Base-by-base conservation (phyloP, 768 basidiomycete genomes). In the Mycena polygramma region DNA sequence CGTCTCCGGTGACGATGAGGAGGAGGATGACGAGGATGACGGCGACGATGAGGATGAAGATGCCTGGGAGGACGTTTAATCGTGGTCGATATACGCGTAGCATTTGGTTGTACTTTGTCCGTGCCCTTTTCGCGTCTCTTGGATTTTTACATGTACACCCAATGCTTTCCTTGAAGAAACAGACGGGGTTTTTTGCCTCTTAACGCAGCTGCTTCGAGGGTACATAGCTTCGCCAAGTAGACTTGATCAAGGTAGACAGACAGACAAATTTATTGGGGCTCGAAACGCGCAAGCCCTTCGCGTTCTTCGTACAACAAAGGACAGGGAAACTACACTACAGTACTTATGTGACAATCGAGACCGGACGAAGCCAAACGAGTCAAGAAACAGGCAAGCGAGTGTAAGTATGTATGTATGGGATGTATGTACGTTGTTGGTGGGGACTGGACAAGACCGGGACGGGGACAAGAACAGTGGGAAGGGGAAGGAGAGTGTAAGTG, bases 251-350 rank as follows among this genome's bases (percentile, higher is more conserved):
- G 30, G 39, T 9, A 17, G 0, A 65, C 41, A 57, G 43, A 52
- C 59, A 66, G 51, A 67, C 22, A 65, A n/a, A 58, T 72, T 68
- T 51, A 59, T 67, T 67, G 61, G 61, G 66, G 71, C 65, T 69
- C 48, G 63, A 72, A 66, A 72, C 65, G 74, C 74, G 71, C 66
- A 61, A 70, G 66, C 71, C 70, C 74, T 75, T 75, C 74, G 74
- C 74, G 68, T 45, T 65, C 49, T 67, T 61, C 45, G 61, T 71
- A 68, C 60, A 63, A 63, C 59, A 61, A 65, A 62, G 43, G 58
- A 61, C 35, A 37, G n/a, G 51, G 43, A 64, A 26, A 63, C 57
- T 71, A 69, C 51, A 66, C 45, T 52, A 69, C n/a, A 46, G 45
- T 46, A 63, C 41, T 22, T 53, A 66, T 49, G 10, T 66, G 26